Percentiles rank a stretch among this genome's conserved stretches.
phyloP scores from a whole-genome alignment of 306 rosid genomes.

The Alnus glutinosa region DNA sequence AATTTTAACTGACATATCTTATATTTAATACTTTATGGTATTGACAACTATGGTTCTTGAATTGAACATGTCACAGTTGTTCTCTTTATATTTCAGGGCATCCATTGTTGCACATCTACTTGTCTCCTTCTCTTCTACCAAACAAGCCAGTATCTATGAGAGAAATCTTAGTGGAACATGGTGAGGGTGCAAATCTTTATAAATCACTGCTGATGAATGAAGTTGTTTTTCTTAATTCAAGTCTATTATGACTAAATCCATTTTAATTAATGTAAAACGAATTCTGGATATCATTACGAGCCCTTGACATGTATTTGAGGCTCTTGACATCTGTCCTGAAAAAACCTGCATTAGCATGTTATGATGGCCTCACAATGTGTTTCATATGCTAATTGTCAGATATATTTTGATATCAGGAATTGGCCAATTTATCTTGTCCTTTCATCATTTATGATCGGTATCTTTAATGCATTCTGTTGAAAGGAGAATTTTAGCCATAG shows the following conservation, averaged over 20 bases:
- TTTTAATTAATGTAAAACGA: background rate
- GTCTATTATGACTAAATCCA: background rate
- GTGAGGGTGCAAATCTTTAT: slow-evolving; percentile 26
- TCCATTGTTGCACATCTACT: slow-evolving; percentile 37
- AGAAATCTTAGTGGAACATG: slow-evolving; percentile 43
- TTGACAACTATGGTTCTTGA: background rate
- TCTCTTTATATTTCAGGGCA: slow-evolving; percentile 37
- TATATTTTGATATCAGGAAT: background rate
- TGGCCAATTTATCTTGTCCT: background rate
- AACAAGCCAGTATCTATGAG: slow-evolving; percentile 32
- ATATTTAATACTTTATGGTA: background rate
- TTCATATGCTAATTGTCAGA: background rate
- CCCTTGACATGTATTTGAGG: background rate
- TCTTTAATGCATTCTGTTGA: background rate
- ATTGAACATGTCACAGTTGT: slow-evolving; percentile 2
- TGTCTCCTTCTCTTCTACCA: slow-evolving; percentile 45
- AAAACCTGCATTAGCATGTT: background rate
- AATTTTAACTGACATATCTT: too few relatives aligned
- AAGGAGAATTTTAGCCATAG: background rate
- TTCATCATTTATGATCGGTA: background rate
- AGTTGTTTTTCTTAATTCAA: background rate
- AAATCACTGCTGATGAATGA: background rate
- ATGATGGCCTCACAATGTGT: background rate
- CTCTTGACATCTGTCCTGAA: background rate
- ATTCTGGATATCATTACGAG: background rate